Evolutionary conservation across 139 green algal genomes (phyloP).

Genomic region (Asterochloris erici): DNA sequence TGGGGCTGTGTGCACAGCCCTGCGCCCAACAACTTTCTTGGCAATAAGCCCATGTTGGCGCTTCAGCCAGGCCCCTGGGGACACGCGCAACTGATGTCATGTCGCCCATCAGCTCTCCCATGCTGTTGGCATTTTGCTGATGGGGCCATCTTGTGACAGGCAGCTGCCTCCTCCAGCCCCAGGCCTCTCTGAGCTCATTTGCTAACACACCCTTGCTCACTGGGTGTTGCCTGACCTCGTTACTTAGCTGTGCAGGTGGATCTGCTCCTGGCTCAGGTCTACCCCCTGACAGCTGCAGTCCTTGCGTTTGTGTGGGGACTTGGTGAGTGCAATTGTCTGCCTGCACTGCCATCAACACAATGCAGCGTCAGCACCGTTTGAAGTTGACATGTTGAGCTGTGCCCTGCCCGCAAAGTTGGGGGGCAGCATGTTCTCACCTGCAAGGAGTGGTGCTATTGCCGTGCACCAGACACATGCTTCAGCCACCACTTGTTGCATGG

Average conservation of each 20-base stretch:
- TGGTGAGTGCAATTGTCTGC: background rate
- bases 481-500: background rate
- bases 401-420: background rate
- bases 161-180: too few relatives aligned
- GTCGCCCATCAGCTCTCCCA: too few relatives aligned
- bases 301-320: slow-evolving; percentile 11
- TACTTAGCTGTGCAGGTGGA: background rate
- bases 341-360: background rate
- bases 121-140: too few relatives aligned
- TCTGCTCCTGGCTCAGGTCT: slow-evolving; percentile 8
- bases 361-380: background rate
- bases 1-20: too few relatives aligned
- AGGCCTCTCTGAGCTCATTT: too few relatives aligned
- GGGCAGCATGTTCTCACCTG: background rate
- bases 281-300: slow-evolving; percentile 13
- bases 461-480: background rate
- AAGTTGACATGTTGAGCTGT: background rate
- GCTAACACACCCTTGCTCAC: background rate
- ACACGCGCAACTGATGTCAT: too few relatives aligned
- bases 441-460: background rate
- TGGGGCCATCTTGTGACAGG: too few relatives aligned
- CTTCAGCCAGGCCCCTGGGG: too few relatives aligned
- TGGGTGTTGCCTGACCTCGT: background rate
- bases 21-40: too few relatives aligned
- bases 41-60: too few relatives aligned